phyloP scores from a whole-genome alignment of 2,329 filamentous ascomycete species.

The Cryphonectria parasitica region DNA sequence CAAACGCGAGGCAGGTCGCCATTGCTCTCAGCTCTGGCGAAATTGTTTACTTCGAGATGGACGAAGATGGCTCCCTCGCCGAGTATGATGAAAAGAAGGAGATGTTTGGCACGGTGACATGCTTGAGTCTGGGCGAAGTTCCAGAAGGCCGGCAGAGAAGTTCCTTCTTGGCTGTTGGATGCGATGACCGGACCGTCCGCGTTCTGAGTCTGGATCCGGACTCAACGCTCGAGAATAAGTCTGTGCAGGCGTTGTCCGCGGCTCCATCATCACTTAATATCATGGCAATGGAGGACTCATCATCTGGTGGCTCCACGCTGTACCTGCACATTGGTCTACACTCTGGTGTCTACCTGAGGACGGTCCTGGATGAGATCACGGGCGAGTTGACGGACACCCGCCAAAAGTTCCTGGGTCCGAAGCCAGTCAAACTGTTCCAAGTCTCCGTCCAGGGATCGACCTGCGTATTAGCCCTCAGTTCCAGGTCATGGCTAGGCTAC shows the following conservation, averaged over 20 bases:
- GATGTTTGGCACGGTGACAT: constrained; percentile 94
- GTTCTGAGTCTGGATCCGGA: constrained; percentile 90
- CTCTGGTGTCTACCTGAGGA: constrained; percentile 94
- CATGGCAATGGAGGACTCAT: constrained; percentile 94
- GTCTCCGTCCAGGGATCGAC: constrained; percentile 86
- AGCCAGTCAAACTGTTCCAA: constrained; percentile 85
- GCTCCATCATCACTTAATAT: constrained; percentile 87
- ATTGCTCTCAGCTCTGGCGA: constrained; percentile 94
- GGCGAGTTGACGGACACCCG: constrained; percentile 94
- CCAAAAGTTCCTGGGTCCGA: constrained; percentile 91
- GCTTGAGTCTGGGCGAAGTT: constrained; percentile 89
- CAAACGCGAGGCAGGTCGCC: constrained; percentile 91
- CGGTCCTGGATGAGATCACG: constrained; percentile 91
- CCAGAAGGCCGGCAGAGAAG: constrained; percentile 88
- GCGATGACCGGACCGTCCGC: constrained; percentile 93
- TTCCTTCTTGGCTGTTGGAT: constrained; percentile 93
- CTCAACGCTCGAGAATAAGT: constrained; percentile 88
- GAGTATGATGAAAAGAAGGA: constrained; percentile 95
- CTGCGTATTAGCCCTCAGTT: constrained; percentile 87
- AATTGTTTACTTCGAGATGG: constrained; percentile 98
- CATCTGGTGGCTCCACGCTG: constrained; percentile 82
- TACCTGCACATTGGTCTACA: constrained; percentile 96
- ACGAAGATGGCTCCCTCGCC: constrained; percentile 83
- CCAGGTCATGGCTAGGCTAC: constrained; percentile 95
- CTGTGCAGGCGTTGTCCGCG: constrained; percentile 89